A percentile compares a stretch with the other conserved stretches of the same genome.
Evolutionary conservation across 1,284 basidiomycete genomes (phyloP).

Genomic region (Ceratobasidium sp.): DNA sequence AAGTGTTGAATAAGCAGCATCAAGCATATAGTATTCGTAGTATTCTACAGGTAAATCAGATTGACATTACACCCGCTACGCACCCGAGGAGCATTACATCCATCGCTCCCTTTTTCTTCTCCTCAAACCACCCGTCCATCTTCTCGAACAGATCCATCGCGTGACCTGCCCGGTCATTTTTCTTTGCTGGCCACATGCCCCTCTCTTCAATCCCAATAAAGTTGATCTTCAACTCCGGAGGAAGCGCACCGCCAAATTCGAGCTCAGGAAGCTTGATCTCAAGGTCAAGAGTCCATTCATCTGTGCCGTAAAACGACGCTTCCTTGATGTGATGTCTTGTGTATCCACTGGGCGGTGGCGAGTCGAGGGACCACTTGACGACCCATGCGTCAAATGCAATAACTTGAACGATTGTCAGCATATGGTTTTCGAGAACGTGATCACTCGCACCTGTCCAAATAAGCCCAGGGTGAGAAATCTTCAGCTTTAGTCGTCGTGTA

Average conservation of each 20-base stretch:
- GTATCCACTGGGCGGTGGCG: slow-evolving; percentile 72
- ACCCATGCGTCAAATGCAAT: slow-evolving; percentile 95
- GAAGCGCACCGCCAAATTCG: slow-evolving; percentile 1
- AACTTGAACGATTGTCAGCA: slow-evolving; percentile 55
- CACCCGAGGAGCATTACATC: slow-evolving; percentile 73
- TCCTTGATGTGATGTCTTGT: slow-evolving; percentile 93
- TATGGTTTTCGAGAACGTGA: neutral
- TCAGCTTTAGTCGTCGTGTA: slow-evolving; percentile 74
- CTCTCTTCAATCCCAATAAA: slow-evolving; percentile 77
- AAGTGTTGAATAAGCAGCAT: too few relatives aligned
- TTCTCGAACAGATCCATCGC: slow-evolving; percentile 71
- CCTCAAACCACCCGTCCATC: slow-evolving; percentile 71
- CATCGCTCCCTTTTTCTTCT: slow-evolving; percentile 63
- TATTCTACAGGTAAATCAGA: neutral
- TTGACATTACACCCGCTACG: slow-evolving; percentile 58
- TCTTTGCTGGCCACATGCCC: slow-evolving; percentile 81
- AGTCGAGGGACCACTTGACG: slow-evolving; percentile 82
- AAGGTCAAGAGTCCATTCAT: slow-evolving; percentile 75
- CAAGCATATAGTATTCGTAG: too few relatives aligned
- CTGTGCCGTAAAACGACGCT: slow-evolving; percentile 79
- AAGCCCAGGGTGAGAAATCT: slow-evolving; percentile 80
- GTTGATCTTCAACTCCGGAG: slow-evolving; percentile 58
- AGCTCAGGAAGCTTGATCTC: slow-evolving; percentile 62
- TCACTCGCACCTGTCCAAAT: slow-evolving; percentile 81
- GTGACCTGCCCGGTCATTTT: slow-evolving; percentile 57